Evolutionary conservation across 116 monocot species (phyloP), one percentile per base, ranked within the genome.

Genomic region (Iris pallida): DNA sequence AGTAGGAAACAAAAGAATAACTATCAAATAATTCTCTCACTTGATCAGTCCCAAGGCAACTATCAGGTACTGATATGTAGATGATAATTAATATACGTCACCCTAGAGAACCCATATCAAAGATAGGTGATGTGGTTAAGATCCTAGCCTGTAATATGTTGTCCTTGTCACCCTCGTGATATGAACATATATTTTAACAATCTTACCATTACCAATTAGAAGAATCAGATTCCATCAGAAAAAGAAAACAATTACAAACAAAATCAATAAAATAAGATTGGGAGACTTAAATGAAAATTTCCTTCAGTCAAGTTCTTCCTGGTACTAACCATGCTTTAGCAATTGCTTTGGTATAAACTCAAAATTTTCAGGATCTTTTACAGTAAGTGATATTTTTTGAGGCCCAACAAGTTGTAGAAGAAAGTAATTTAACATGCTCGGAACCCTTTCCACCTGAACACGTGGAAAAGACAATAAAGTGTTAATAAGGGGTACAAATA

Each of bases 281-380:
- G 30, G 30, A 30, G 30, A 30, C 30, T 30, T 3, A 30, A 30
- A 30, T 30, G 30, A 0, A 0, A 1, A 30, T 30, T 3, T 30
- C 30, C 30, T 30, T 30, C 30, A 30, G 65, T 10, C 47, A 62
- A 20, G 9, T 30, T 55, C 30, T 62, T 47, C 16, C 17, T 20
- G 48, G 51, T 44, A 76, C 82, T 74, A 57, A 92, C 96, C 71
- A n/a, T 87, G 92, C 75, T 92, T 97, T 62, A 97, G 66, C 68
- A 97, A 74, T 70, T 84, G 80, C 83, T 92, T 97, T 59, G 96
- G 96, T 72, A 77, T 84, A 85, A 97, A 97, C 77, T 97, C 96
- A 57, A 92, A 97, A 57, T 97, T 97, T 65, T 97, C 96, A 65
- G 90, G 96, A 76, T 97, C 96, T 82, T 97, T 97, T 51, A 97